phyloP scores from a whole-genome alignment of 371 early-diverging fungal genomes.

The Coemansia sp. region DNA sequence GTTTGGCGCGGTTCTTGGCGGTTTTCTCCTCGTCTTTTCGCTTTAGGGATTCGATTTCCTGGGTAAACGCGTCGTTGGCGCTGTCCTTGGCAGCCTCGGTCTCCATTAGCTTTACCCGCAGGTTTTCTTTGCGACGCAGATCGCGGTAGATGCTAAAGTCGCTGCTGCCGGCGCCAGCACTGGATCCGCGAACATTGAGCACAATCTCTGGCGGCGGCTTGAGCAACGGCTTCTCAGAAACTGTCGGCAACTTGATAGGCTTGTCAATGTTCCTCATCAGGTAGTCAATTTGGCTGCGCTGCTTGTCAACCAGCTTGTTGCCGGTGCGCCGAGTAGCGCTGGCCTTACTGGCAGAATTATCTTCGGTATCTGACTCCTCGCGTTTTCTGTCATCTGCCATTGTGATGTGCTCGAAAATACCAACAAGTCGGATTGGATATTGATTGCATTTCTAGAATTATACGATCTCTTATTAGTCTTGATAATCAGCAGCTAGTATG shows the following conservation, averaged over 20 bases:
- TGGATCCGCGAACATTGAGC: slow-evolving; percentile 84
- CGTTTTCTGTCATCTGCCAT: background rate
- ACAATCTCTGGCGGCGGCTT: slow-evolving; percentile 77
- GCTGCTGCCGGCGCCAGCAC: slow-evolving; percentile 95
- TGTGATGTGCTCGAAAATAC: background rate
- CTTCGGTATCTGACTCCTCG: background rate
- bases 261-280: slow-evolving; percentile 80
- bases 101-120: slow-evolving; percentile 77
- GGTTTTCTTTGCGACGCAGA: slow-evolving; percentile 83
- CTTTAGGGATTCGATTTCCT: slow-evolving; percentile 59
- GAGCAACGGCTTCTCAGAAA: slow-evolving; percentile 50
- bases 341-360: background rate
- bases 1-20: slow-evolving; percentile 81
- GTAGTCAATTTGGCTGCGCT: slow-evolving; percentile 68
- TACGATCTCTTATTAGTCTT: no score
- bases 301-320: slow-evolving; percentile 33
- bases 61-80: slow-evolving; percentile 55
- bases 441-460: no score
- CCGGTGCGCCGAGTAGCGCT: background rate
- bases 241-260: slow-evolving; percentile 66
- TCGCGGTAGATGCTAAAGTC: slow-evolving; percentile 95
- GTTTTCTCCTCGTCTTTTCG: slow-evolving; percentile 76
- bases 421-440: no score
- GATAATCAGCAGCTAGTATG: no score
- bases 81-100: slow-evolving; percentile 71